These are phyloP conservation scores for Casuarina glauca DNA, from an alignment of 306 rosid species.

Conservation along the genomic window DNA sequence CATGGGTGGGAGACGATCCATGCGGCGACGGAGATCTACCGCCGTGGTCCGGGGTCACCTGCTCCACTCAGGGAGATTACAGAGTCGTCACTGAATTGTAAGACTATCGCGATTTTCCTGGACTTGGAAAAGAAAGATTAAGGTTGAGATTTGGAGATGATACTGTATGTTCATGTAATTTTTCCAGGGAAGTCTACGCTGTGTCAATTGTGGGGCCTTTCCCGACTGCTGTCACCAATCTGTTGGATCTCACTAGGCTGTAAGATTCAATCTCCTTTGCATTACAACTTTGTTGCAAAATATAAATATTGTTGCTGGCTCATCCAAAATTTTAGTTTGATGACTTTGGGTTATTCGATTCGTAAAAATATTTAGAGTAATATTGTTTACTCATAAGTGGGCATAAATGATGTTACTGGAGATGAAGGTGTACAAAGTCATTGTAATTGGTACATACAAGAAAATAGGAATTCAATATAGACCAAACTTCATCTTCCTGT, in stretches of 20 bases:
- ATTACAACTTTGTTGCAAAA: constrained; percentile 2
- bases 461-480: neutral
- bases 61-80: constrained; percentile 95
- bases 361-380: neutral
- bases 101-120: neutral
- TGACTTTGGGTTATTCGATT: neutral
- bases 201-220: constrained; percentile 98
- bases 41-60: constrained; percentile 98
- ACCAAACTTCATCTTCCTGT: neutral
- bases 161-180: neutral
- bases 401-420: neutral
- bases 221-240: constrained; percentile 96
- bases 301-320: neutral
- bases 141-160: no score
- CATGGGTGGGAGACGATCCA: constrained; percentile 99
- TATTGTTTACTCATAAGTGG: neutral
- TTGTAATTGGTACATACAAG: neutral
- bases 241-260: constrained; percentile 97
- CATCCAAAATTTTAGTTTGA: neutral
- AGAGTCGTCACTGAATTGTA: constrained; percentile 94
- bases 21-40: constrained; percentile 98
- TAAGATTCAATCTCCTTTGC: constrained; percentile 35
- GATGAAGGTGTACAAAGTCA: neutral
- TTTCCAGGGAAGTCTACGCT: constrained; percentile 90
- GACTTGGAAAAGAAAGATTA: no score